Base-by-base conservation (phyloP, 768 basidiomycete species). In the Cystobasidium tubakii region DNA sequence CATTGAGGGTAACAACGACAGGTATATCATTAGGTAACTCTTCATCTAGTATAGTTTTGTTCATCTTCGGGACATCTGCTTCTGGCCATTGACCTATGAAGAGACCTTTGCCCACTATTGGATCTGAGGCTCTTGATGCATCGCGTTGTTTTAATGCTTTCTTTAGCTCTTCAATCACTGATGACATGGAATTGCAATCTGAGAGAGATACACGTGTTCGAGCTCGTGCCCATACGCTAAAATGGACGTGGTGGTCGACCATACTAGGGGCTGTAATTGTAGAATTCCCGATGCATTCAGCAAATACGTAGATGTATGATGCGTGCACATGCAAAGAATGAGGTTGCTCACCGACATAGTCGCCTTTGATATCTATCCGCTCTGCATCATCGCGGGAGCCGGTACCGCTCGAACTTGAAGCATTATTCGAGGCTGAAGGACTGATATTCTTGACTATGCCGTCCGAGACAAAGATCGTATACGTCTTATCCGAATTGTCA, bases 1-100 rank as follows among this genome's bases (percentile, higher is more conserved):
- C 78, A 25, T 76, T 77, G 27, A 67, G 71, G 15, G 77, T 73
- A 39, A 78, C 44, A 10, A 74, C 75, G 19, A 79, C 63, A 0
- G 79, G 79, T 39, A 69, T 21, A 69, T 44, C 46, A 10, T 69
- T 21, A 27, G 66, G 66, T 12, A 50, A 23, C 10, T 15, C 10
- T 25, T 25, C 34, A 36, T 69, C 66, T 50, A 69, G 55, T 21
- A 50, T 54, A 2, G 3, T 2, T 46, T 53, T 69, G n/a, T 21
- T 21, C 66, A 69, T 69, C 31, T 69, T 46, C 12, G 44, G 12
- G 19, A 69, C 50, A 53, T 69, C 66, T 23, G 55, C 66, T 44
- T 46, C 42, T 50, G 66, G 42, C 66, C 66, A 69, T 46, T 53
- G 39, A 34, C 66, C 66, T n/a, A 69, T 29, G 25, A 50, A 34